Percentiles rank a stretch among this genome's conserved stretches.
Evolutionary conservation across 129 eudicot genomes (phyloP).

Genomic region (Solidago caesia): DNA sequence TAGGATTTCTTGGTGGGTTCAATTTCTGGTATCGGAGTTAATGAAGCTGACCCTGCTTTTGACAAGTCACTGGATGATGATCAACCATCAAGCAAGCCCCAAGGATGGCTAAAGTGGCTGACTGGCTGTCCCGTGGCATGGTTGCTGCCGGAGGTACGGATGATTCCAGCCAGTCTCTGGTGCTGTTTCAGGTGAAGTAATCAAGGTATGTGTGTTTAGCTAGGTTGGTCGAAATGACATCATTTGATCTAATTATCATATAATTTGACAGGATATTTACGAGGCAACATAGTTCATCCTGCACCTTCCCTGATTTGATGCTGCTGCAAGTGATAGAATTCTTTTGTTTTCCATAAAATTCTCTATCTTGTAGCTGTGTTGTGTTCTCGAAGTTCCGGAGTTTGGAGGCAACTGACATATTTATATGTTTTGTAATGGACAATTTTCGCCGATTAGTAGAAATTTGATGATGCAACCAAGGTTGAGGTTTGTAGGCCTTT

Average conservation of each 20-base stretch:
- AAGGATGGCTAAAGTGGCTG: conserved; percentile 94
- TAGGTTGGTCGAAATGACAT: conserved; percentile 3
- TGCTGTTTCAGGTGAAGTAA: conserved; percentile 89
- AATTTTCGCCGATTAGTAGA: background rate
- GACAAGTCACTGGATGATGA: conserved; percentile 61
- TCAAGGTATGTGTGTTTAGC: conserved; percentile 55
- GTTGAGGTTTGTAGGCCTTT: background rate
- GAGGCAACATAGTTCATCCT: conserved; percentile 97
- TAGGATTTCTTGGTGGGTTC: conserved; percentile 65
- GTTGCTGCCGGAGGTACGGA: conserved; percentile 99
- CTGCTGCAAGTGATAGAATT: conserved; percentile 51
- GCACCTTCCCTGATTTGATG: conserved; percentile 42
- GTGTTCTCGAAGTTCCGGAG: background rate
- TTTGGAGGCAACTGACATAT: background rate
- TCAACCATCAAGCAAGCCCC: conserved; percentile 56
- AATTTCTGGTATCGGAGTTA: conserved; percentile 38
- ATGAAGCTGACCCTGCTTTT: conserved; percentile 33
- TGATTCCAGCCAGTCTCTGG: conserved; percentile 92
- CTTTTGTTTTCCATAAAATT: conserved; percentile 58
- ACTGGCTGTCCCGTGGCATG: conserved; percentile 78
- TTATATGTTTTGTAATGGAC: background rate
- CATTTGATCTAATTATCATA: conserved; percentile 19
- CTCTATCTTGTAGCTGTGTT: background rate
- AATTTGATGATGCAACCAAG: background rate
- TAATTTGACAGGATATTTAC: conserved; percentile 72